Evolutionary conservation across 169 alveolate species (phyloP).

Genomic region (Eimeria sp.): DNA sequence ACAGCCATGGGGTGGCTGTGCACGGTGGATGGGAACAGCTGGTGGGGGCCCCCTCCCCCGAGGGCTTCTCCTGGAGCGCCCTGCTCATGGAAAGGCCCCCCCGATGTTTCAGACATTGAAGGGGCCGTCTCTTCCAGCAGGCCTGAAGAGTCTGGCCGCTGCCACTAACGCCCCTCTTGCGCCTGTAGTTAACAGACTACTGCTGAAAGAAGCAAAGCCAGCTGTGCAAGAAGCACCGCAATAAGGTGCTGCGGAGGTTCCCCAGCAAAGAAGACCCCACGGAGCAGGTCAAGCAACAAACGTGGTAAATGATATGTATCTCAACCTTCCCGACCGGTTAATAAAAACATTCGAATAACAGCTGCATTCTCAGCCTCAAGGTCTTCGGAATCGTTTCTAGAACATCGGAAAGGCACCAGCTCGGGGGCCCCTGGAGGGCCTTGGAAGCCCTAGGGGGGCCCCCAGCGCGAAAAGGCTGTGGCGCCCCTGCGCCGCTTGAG

Average conservation of each 20-base stretch:
- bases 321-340: background rate
- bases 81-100: background rate
- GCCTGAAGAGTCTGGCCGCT: background rate
- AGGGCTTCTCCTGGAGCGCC: background rate
- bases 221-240: background rate
- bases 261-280: background rate
- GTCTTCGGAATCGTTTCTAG: background rate
- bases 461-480: no score
- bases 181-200: background rate
- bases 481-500: background rate
- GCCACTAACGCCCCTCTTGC: background rate
- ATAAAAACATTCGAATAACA: background rate
- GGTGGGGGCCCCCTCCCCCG: background rate
- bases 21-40: background rate
- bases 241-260: background rate
- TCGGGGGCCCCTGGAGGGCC: background rate
- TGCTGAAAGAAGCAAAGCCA: background rate
- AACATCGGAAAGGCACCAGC: background rate
- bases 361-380: background rate
- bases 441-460: background rate
- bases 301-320: background rate
- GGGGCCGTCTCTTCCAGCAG: background rate
- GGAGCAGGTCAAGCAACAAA: background rate
- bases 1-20: slow-evolving; percentile 44
- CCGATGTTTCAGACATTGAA: slow-evolving; percentile 44